Base-by-base conservation (phyloP, 2,329 filamentous ascomycete genomes). In the Scleromitrula shiraiana region DNA sequence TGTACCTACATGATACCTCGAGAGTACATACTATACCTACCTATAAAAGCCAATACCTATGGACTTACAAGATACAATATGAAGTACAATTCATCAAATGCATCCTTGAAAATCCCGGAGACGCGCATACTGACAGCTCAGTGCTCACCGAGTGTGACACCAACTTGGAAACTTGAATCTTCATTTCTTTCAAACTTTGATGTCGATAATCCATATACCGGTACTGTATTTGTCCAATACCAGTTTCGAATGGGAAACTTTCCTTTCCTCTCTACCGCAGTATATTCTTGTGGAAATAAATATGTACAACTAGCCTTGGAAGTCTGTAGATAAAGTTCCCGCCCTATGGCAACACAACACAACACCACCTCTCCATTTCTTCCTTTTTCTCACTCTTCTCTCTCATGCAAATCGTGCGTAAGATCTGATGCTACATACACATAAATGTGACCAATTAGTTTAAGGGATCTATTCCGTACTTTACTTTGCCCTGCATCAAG, bases 41-140 rank as follows among this genome's bases (percentile, higher is more conserved):
- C n/a, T n/a, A n/a, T n/a, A n/a, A n/a, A n/a, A n/a, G n/a, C n/a
- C n/a, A n/a, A n/a, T n/a, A n/a, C n/a, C n/a, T n/a, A n/a, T n/a
- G n/a, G n/a, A n/a, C n/a, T n/a, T n/a, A n/a, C n/a, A n/a, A n/a
- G n/a, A n/a, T n/a, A n/a, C n/a, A n/a, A n/a, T n/a, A n/a, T n/a
- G n/a, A n/a, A n/a, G n/a, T 38, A 19, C 32, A 15, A 9, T 17
- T 19, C 17, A 7, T 9, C 12, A 36, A 23, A 24, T 14, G 36
- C 2, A 39, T n/a, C 5, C 15, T 12, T 33, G 30, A 24, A 44
- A 23, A 36, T 41, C 23, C 23, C 37, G 38, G 29, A 42, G 41
- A 9, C 37, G 32, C 45, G 45, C 45, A 42, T 26, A 33, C 29
- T 47, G 45, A 47, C 39, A 42, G 45, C 45, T 47, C 45, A 36